phyloP scores from a whole-genome alignment of 306 rosid genomes.

The Rosa lucieae region DNA sequence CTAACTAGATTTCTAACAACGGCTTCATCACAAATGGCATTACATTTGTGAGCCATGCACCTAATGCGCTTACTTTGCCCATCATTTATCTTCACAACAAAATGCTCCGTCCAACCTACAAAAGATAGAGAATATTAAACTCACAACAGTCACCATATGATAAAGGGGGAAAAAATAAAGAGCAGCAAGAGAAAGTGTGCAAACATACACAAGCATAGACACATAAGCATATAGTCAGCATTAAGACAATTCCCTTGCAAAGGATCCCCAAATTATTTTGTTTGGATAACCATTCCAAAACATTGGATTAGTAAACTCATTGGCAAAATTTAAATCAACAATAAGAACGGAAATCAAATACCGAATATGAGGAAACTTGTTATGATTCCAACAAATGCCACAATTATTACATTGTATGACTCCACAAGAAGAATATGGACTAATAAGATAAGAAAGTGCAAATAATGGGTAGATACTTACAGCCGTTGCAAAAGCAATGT shows the following conservation, averaged over 20 bases:
- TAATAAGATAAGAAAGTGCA: background rate
- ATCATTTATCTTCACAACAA: constrained; percentile 83
- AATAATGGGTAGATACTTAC: constrained; percentile 47
- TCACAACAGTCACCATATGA: background rate
- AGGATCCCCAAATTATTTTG: background rate
- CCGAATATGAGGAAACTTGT: background rate
- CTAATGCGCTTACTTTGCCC: constrained; percentile 93
- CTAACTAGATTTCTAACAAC: constrained; percentile 66
- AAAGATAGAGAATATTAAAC: constrained; percentile 5
- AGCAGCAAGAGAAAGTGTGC: background rate
- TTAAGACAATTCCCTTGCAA: background rate
- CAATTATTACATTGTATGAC: background rate
- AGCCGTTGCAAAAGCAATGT: constrained; percentile 85
- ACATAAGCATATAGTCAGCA: background rate
- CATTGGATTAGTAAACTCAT: background rate
- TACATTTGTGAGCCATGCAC: constrained; percentile 91
- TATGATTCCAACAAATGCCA: background rate
- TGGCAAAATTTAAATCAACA: background rate
- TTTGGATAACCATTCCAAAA: background rate
- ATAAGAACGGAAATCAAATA: background rate
- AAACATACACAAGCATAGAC: background rate
- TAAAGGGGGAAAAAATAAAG: background rate
- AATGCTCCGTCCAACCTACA: constrained; percentile 89
- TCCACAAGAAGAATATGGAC: background rate
- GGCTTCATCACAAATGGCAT: constrained; percentile 84